Conservation (phyloP, 2,329 filamentous ascomycete species). For the Paecilomyces niveus region DNA sequence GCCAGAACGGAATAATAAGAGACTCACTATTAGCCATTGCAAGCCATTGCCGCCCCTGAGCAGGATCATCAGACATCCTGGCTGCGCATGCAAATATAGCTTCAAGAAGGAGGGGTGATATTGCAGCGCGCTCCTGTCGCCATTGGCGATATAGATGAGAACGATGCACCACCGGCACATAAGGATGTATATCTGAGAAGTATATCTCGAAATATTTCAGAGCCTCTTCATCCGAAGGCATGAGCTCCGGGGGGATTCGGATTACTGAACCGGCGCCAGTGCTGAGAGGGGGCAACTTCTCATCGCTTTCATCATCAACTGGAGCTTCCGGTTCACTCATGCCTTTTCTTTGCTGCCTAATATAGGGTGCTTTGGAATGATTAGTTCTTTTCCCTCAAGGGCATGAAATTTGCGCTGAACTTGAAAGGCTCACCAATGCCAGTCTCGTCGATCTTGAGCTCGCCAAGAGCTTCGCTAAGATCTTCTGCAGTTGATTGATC, state of each 20-base stretch:
- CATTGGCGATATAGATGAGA: slow-evolving; percentile 81
- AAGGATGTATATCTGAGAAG: slow-evolving; percentile 85
- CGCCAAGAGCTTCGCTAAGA: slow-evolving; percentile 73
- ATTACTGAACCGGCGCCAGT: slow-evolving; percentile 68
- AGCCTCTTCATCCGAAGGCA: slow-evolving; percentile 79
- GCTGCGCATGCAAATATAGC: slow-evolving; percentile 87
- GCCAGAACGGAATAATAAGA: slow-evolving; percentile 1
- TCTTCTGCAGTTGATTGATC: slow-evolving; percentile 63
- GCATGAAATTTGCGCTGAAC: slow-evolving; percentile 1
- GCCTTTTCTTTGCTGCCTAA: slow-evolving; percentile 56
- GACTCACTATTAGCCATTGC: slow-evolving; percentile 73
- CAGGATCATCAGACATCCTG: slow-evolving; percentile 72
- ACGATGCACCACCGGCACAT: slow-evolving; percentile 82
- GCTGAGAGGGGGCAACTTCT: slow-evolving; percentile 60
- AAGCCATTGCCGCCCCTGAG: slow-evolving; percentile 86
- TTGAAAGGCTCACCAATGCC: slow-evolving; percentile 63
- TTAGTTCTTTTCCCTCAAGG: not conserved
- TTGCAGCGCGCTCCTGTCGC: slow-evolving; percentile 71
- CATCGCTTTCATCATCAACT: slow-evolving; percentile 62
- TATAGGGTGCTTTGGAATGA: slow-evolving; percentile 63
- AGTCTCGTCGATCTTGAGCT: slow-evolving; percentile 77
- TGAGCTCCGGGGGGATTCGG: slow-evolving; percentile 83
- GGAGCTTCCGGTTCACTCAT: slow-evolving; percentile 48
- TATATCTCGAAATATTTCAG: slow-evolving; percentile 84
- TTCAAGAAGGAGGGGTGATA: slow-evolving; percentile 83